A percentile compares a stretch with the other conserved stretches of the same genome.
These are phyloP conservation scores for Willaertia magna DNA, from an alignment of 208 protist genomes.

Conservation along the genomic window DNA sequence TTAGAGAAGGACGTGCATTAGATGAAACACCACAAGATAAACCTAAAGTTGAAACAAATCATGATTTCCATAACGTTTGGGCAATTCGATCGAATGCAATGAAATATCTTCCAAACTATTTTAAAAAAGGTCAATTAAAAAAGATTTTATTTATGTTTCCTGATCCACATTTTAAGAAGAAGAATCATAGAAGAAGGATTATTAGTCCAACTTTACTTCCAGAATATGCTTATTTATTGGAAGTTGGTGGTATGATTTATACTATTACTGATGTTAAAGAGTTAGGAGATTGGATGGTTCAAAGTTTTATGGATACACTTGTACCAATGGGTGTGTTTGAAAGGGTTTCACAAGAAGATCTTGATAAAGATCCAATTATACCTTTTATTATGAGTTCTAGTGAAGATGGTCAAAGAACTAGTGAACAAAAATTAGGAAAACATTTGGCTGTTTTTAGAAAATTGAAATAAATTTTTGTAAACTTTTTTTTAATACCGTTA, in stretches of 20 bases:
- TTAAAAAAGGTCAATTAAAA: constrained; percentile 79
- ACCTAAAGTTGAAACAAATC: constrained; percentile 5
- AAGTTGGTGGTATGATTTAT: constrained; percentile 79
- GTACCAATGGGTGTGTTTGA: constrained; percentile 51
- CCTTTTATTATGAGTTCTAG: background rate
- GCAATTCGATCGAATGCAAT: constrained; percentile 90
- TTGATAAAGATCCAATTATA: constrained; percentile 21
- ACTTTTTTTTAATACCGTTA: background rate
- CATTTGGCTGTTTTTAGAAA: constrained; percentile 1
- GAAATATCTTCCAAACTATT: constrained; percentile 93
- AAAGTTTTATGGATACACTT: constrained; percentile 73
- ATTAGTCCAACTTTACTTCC: constrained; percentile 80
- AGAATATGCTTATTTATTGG: constrained; percentile 90
- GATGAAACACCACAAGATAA: background rate
- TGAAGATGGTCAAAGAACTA: background rate
- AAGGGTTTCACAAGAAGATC: constrained; percentile 50
- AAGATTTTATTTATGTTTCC: constrained; percentile 95
- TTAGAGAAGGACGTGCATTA: constrained; percentile 25
- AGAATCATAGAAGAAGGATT: constrained; percentile 89
- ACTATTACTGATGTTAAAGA: constrained; percentile 85
- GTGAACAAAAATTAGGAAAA: background rate
- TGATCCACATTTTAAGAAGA: constrained; percentile 94
- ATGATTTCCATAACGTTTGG: constrained; percentile 79
- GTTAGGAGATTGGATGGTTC: constrained; percentile 74
- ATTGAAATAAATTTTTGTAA: background rate